Evolutionary conservation across 257 asterid genomes (phyloP).

Genomic region (Przewalskia tangutica): DNA sequence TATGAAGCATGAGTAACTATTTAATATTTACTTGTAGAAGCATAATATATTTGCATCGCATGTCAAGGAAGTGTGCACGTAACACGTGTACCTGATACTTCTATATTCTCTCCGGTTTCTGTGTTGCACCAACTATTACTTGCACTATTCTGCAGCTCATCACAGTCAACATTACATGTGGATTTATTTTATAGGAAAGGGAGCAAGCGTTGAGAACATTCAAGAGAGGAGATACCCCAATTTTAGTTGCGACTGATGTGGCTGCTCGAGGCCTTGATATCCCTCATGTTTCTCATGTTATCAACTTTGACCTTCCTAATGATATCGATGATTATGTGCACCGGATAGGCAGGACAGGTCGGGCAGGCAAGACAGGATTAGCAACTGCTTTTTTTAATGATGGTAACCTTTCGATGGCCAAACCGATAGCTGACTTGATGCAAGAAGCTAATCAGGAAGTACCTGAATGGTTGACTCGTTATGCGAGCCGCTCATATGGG

Average conservation of each 20-base stretch:
- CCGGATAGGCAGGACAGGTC: slow-evolving; percentile 84
- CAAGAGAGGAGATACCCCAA: slow-evolving; percentile 75
- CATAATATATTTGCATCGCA: not conserved
- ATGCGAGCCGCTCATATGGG: slow-evolving; percentile 59
- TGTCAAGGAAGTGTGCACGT: not conserved
- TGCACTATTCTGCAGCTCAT: not conserved
- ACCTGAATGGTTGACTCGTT: slow-evolving; percentile 74
- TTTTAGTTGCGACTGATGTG: slow-evolving; percentile 86
- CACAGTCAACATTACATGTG: not conserved
- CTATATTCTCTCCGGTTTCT: not conserved
- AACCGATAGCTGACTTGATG: slow-evolving; percentile 63
- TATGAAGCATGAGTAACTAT: not conserved
- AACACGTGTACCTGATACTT: not conserved
- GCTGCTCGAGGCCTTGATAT: slow-evolving; percentile 95
- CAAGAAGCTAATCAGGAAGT: slow-evolving; percentile 81
- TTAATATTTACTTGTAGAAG: not conserved
- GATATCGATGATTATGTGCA: slow-evolving; percentile 85
- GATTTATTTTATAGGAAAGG: slow-evolving; percentile 51
- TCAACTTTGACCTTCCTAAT: slow-evolving; percentile 81
- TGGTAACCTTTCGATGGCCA: slow-evolving; percentile 52
- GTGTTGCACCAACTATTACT: not conserved
- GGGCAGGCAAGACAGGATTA: slow-evolving; percentile 80
- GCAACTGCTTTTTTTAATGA: slow-evolving; percentile 89
- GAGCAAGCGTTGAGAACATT: slow-evolving; percentile 72
- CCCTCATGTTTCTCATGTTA: slow-evolving; percentile 71